Evolutionary conservation across 2,329 filamentous ascomycete species (phyloP).

Genomic region (Dactylonectria macrodidyma): DNA sequence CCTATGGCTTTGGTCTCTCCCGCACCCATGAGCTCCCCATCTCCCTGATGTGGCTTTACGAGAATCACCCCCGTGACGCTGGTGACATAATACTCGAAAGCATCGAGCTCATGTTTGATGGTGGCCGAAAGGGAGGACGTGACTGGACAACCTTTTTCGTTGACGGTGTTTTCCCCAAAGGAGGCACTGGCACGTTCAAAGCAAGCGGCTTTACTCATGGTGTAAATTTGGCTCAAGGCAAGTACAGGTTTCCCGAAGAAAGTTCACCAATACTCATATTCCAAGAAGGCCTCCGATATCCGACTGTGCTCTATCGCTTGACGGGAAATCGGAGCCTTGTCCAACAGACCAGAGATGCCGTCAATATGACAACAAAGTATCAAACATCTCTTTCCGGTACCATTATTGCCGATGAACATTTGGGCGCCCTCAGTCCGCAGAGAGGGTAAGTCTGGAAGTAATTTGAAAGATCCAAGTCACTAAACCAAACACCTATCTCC

Average conservation of each 20-base stretch:
- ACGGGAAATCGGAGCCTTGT: background rate
- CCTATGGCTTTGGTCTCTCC: background rate
- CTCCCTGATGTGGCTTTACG: background rate
- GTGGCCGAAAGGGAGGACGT: background rate
- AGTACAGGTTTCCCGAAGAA: background rate
- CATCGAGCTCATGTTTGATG: background rate
- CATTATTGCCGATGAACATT: background rate
- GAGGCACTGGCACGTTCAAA: background rate
- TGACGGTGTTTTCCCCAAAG: background rate
- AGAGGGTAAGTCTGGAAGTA: background rate
- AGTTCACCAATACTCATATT: background rate
- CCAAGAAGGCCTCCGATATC: background rate
- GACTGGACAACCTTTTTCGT: slow-evolving; percentile 3
- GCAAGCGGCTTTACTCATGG: slow-evolving; percentile 5
- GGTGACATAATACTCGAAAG: background rate
- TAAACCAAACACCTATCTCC: too few species aligned
- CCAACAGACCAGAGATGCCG: background rate
- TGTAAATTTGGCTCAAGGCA: background rate
- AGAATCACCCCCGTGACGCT: background rate
- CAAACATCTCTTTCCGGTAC: background rate
- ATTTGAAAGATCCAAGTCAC: too few species aligned
- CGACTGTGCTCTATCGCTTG: background rate
- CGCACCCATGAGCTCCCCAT: background rate
- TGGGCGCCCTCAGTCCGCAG: background rate
- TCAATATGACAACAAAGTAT: background rate